Evolutionary conservation across 2,329 filamentous ascomycete genomes (phyloP).

Genomic region (Penicillium sp.): DNA sequence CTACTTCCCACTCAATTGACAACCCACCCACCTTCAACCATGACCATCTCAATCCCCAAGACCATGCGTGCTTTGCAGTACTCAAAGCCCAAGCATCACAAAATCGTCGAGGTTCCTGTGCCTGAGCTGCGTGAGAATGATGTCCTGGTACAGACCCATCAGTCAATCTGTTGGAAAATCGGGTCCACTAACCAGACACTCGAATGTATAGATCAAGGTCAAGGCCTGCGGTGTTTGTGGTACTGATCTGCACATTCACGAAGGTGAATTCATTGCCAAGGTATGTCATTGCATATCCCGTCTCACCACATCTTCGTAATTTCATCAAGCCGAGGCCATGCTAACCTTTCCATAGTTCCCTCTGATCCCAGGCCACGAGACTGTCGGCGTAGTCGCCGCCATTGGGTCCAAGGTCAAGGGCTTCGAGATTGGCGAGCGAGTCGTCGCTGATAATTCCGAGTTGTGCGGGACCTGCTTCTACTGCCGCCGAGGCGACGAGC

Average conservation of each 20-base stretch:
- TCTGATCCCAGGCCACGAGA: constrained; percentile 65
- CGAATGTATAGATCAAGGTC: constrained; percentile 47
- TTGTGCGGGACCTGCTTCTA: constrained; percentile 70
- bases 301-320: not conserved
- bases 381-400: constrained; percentile 62
- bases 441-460: constrained; percentile 54
- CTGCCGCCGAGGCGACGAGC: constrained; percentile 62
- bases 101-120: constrained; percentile 15
- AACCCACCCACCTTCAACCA: not conserved
- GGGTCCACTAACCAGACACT: not conserved
- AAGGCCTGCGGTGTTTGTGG: constrained; percentile 63
- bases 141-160: constrained; percentile 10
- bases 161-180: not conserved
- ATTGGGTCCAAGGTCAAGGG: constrained; percentile 56
- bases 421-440: constrained; percentile 60
- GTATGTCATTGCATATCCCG: constrained; percentile 26
- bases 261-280: constrained; percentile 62
- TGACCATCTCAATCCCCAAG: constrained; percentile 12
- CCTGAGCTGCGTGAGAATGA: constrained; percentile 18
- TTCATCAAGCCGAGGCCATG: not conserved
- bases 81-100: constrained; percentile 13
- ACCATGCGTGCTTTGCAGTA: constrained; percentile 19
- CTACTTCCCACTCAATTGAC: not conserved
- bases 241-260: constrained; percentile 54
- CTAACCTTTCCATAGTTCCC: constrained; percentile 50